Conservation (phyloP, 2,329 filamentous ascomycete genomes). For the Thermomyces lanuginosus region DNA sequence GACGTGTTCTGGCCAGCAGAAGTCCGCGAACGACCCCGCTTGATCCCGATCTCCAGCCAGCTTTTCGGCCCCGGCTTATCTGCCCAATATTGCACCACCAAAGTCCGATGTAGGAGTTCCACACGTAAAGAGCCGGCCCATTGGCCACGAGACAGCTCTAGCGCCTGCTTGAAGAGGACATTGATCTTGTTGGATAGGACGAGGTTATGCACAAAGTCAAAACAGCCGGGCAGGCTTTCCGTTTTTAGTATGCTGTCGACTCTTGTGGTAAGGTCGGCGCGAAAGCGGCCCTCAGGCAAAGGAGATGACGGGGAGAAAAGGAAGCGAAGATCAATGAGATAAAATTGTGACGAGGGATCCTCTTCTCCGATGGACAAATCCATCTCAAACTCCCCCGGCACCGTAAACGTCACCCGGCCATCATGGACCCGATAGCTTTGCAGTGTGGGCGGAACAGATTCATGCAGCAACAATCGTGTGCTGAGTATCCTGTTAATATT, state of each 20-base stretch:
- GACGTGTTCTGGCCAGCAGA: constrained; percentile 1
- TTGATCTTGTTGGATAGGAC: constrained; percentile 80
- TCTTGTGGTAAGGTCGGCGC: constrained; percentile 49
- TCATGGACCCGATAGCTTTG: constrained; percentile 61
- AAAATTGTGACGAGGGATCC: constrained; percentile 68
- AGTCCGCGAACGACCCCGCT: constrained; percentile 11
- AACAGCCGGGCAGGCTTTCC: constrained; percentile 63
- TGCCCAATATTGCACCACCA: constrained; percentile 86
- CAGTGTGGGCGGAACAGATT: constrained; percentile 65
- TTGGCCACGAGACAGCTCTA: constrained; percentile 48
- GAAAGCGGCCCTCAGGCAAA: constrained; percentile 45
- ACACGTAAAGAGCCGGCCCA: constrained; percentile 69
- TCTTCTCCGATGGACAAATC: constrained; percentile 84
- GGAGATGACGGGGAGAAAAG: constrained; percentile 56
- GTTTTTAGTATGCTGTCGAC: constrained; percentile 55
- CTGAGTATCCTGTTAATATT: constrained; percentile 73
- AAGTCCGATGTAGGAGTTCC: constrained; percentile 61
- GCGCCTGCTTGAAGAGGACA: constrained; percentile 62
- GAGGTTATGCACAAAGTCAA: constrained; percentile 73
- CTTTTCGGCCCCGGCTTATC: constrained; percentile 56
- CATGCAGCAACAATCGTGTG: constrained; percentile 68
- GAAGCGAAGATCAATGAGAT: constrained; percentile 84
- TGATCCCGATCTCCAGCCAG: constrained; percentile 77
- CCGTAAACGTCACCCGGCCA: constrained; percentile 78
- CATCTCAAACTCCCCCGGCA: constrained; percentile 75